Percentiles rank a stretch among this genome's conserved stretches.
Evolutionary conservation across 2,329 filamentous ascomycete species (phyloP).

Genomic region (Cladosporium sp.): DNA sequence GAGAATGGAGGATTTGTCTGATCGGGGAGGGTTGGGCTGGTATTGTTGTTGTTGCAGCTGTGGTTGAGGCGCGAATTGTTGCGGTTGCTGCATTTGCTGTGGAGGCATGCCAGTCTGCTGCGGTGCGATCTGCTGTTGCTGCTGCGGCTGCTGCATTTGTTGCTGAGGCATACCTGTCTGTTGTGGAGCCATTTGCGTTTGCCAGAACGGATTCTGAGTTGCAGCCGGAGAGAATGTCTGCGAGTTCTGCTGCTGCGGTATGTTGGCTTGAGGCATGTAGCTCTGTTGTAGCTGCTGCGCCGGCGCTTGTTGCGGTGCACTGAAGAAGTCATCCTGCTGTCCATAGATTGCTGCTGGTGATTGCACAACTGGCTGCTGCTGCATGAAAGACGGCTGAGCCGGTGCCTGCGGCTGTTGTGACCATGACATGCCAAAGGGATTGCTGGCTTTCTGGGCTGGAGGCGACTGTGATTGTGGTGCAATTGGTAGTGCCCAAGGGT

Average conservation of each 20-base stretch:
- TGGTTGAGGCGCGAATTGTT: slow-evolving; percentile 33
- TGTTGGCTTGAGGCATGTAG: slow-evolving; percentile 6
- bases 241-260: slow-evolving; percentile 21
- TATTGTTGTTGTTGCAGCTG: slow-evolving; percentile 28
- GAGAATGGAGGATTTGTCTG: slow-evolving; percentile 74
- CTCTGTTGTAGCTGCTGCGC: slow-evolving; percentile 19
- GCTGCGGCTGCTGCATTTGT: slow-evolving; percentile 39
- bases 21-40: slow-evolving; percentile 45
- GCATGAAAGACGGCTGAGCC: slow-evolving; percentile 30
- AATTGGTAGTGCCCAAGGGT: slow-evolving; percentile 46
- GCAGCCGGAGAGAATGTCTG: not conserved
- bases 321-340: slow-evolving; percentile 35
- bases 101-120: slow-evolving; percentile 37
- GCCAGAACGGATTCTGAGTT: slow-evolving; percentile 28
- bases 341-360: slow-evolving; percentile 33
- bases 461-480: slow-evolving; percentile 41
- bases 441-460: slow-evolving; percentile 24
- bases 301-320: slow-evolving; percentile 24
- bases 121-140: slow-evolving; percentile 40
- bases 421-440: slow-evolving; percentile 22
- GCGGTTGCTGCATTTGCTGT: slow-evolving; percentile 37
- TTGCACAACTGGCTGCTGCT: slow-evolving; percentile 34
- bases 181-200: slow-evolving; percentile 30
- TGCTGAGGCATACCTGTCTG: slow-evolving; percentile 31
- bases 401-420: slow-evolving; percentile 10